Base-by-base conservation (phyloP, 2,329 filamentous ascomycete genomes). In the Alternaria tenuissima region DNA sequence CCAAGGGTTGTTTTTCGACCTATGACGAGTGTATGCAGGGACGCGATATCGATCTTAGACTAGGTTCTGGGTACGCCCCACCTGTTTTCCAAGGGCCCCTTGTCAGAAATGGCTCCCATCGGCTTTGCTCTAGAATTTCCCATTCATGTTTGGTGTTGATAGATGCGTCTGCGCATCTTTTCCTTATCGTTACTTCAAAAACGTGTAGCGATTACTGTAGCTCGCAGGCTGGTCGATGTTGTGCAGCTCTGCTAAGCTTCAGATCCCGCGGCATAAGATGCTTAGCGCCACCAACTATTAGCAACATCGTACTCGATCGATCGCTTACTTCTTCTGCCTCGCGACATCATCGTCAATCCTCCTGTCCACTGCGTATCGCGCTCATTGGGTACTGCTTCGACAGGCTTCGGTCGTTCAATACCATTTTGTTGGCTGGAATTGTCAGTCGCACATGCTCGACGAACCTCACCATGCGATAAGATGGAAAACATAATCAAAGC, bases 1-100 rank as follows among this genome's bases (percentile, higher is more conserved):
- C 28, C 26, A 42, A 48, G 16, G 44, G 32, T 39, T 49, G 52
- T 47, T 34, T 51, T 30, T 52, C n/a, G 28, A 41, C 48, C 52
- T 65, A 67, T 68, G 65, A 68, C 65, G 61, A 64, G 57, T 65
- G 51, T 52, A 47, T 63, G 65, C 65, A 64, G 58, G 52, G 48
- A 52, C 55, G 57, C 61, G 49, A 61, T 59, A 55, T 60, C 57
- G 36, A 52, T 62, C 52, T 49, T 44, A 57, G 63, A 57, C 52
- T 66, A 66, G 63, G 39, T 26, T 55, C 54, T 28, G 49, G 42
- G 30, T 18, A 22, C 32, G 49, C 56, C 57, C 63, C 63, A 61
- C 63, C 38, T 42, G 51, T 63, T 59, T 47, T 52, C n/a, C 2
- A 28, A 36, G 32, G 32, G 48, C 49, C 56, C 28, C 30, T 44